Evolutionary conservation across 129 eudicot genomes (phyloP).

Genomic region (Sambucus nigra): DNA sequence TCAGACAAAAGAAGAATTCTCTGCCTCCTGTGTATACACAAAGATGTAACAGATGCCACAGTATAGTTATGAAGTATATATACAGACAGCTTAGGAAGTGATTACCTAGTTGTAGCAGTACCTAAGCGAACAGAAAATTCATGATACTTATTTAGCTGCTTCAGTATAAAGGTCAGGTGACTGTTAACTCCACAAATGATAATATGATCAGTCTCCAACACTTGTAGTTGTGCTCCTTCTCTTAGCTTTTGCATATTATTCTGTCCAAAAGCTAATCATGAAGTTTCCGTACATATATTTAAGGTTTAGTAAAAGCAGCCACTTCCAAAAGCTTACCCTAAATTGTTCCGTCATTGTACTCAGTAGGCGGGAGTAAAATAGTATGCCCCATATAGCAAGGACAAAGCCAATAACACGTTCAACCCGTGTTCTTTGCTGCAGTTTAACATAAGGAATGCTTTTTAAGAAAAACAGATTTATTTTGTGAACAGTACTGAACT

Average conservation of each 20-base stretch:
- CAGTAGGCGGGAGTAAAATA: constrained; percentile 89
- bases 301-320: background rate
- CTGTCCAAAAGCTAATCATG: constrained; percentile 38
- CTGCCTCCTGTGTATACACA: constrained; percentile 59
- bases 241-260: constrained; percentile 84
- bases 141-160: constrained; percentile 89
- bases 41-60: constrained; percentile 14
- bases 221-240: constrained; percentile 97
- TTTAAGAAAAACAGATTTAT: constrained; percentile 9
- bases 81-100: background rate
- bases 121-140: constrained; percentile 93
- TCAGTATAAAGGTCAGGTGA: constrained; percentile 73
- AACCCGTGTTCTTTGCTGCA: constrained; percentile 87
- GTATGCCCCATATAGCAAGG: constrained; percentile 97
- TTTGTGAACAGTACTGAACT: constrained; percentile 11
- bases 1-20: constrained; percentile 91
- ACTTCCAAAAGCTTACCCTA: constrained; percentile 48
- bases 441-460: constrained; percentile 15
- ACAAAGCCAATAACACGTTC: constrained; percentile 89
- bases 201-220: constrained; percentile 84
- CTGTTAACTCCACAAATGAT: constrained; percentile 92
- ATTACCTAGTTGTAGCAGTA: constrained; percentile 90
- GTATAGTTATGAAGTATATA: background rate
- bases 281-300: constrained; percentile 5
- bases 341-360: constrained; percentile 99